Evolutionary conservation across 305 asterid species (phyloP), one percentile per base, ranked within the genome.

Genomic region (Ilex paraguariensis): DNA sequence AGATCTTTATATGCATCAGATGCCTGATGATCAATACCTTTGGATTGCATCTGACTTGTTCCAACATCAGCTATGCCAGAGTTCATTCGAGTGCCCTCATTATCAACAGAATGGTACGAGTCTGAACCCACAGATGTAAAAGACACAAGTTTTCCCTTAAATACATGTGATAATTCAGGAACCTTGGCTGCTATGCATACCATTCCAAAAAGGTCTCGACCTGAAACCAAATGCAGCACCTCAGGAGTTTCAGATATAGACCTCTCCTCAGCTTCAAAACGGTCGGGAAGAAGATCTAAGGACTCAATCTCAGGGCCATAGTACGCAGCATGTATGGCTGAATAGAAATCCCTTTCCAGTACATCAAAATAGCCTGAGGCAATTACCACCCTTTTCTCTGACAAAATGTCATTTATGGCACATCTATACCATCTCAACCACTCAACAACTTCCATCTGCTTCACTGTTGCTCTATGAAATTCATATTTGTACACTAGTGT

Each of bases 191-290:
- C 79, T 32, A 88, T 51, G 63, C 90, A 78, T 66, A 88, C 92
- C 84, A 88, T 79, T 60, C 98, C 98, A 72, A 91, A 88, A 67
- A 88, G 92, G 67, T 86, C 92, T 67, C 95, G 77, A n/a, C 98
- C 98, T 11, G 88, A 84, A 65, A 91, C 98, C 70, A 91, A 86
- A 79, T 91, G 98, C 51, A 91, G 82, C 72, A 91, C 91, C 82
- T 91, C 92, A 31, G 87, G 66, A n/a, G 92, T 88, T 51, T 67
- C 67, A 62, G 39, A 48, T 67, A 63, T 62, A 28, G 96, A 88
- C 85, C 98, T 75, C 77, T 83, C 98, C 63, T 91, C 98, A 59
- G 96, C 98, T 82, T 91, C 98, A 74, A 91, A 88, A 66, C 86
- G 68, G 54, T 81, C 84, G 7, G 98, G 98, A 70, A 91, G 96